Evolutionary conservation across 768 basidiomycete species (phyloP), one percentile per base, ranked within the genome.

Genomic region (Mycena latifolia): DNA sequence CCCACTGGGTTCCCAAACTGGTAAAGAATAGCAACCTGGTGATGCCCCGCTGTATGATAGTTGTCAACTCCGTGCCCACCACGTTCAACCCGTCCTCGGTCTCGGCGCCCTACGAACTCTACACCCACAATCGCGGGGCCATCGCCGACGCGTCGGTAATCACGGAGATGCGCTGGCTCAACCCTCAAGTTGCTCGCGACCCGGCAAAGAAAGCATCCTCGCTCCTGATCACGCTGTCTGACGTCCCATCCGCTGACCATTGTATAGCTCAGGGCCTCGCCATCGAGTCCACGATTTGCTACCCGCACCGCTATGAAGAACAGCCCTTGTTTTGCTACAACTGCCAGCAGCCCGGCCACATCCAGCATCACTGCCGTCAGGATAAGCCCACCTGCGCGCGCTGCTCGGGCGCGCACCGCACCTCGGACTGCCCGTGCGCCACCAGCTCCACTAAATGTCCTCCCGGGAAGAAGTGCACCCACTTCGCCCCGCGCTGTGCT

Each of bases 91-190:
- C 41, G 6, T 4, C 18, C 20, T 20, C n/a, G 4, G 5, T 20
- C 2, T n/a, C 10, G 20, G 41, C 41, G 20, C 5, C 18, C 2
- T 5, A 2, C 3, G 41, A 43, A 6, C n/a, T 43, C 4, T 43
- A 43, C n/a, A 12, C 41, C 20, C n/a, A 7, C 20, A 43, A 43
- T n/a, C 41, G 20, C n/a, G 18, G 20, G 2, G 5, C 18, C 20
- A n/a, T 43, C 41, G 10, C 41, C 41, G 5, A 20, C 51, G 6
- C 17, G 18, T 33, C 51, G n/a, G n/a, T n/a, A n/a, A n/a, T n/a
- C n/a, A n/a, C n/a, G n/a, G 51, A 52, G 51, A 33, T 52, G 6
- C 51, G 51, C 10, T 52, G 51, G 51, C 33, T 52, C 2, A 33
- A 33, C 29, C 29, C 51, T 14, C 6, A 33, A 6, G 51, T 17